These are phyloP conservation scores for Solanum hybrid DNA, from an alignment of 305 asterid genomes.

Conservation along the genomic window DNA sequence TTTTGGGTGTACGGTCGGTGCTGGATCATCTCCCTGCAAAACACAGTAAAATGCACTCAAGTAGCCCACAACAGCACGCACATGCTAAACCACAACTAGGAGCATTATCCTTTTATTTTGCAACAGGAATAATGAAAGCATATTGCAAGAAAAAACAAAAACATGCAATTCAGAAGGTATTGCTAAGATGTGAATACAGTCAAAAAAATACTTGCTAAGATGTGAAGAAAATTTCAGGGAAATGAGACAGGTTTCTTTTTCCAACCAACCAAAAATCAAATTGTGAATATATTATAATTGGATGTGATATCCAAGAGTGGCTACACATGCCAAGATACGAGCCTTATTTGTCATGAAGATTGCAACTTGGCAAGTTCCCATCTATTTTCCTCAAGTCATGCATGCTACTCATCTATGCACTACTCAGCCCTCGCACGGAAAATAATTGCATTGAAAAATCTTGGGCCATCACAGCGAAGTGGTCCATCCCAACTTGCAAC, in stretches of 20 bases:
- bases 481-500: not conserved
- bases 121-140: not conserved
- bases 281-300: not conserved
- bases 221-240: not conserved
- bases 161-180: not conserved
- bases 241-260: not conserved
- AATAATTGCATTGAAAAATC: not conserved
- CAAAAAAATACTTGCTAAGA: not conserved
- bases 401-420: not conserved
- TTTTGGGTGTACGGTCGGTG: conserved; percentile 91
- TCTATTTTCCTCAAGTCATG: not conserved
- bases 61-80: not conserved
- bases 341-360: not conserved
- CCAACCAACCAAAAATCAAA: not conserved
- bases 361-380: not conserved
- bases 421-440: not conserved
- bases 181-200: not conserved
- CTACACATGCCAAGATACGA: not conserved
- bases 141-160: not conserved
- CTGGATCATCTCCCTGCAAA: conserved; percentile 93
- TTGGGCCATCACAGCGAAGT: not conserved
- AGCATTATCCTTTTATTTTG: not conserved
- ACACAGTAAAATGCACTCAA: conserved; percentile 10
- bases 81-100: not conserved
- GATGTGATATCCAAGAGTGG: not conserved